Evolutionary conservation across 768 basidiomycete species (phyloP).

Genomic region (Cantharellus cinnabarinus): DNA sequence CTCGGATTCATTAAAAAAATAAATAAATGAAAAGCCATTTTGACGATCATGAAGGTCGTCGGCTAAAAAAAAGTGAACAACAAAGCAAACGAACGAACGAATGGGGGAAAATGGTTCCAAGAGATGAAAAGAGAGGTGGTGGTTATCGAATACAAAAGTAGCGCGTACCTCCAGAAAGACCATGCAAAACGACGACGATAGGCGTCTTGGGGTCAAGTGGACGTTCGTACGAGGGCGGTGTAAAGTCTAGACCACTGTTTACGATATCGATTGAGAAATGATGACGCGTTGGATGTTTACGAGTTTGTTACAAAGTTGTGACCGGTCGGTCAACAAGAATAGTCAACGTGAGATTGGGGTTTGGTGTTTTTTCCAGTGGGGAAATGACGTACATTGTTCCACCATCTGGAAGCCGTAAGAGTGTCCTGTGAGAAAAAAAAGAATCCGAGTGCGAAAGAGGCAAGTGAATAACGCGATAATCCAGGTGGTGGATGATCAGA

Average conservation of each 20-base stretch:
- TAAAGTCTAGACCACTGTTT: conserved; percentile 14
- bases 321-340: neutral
- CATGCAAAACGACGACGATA: conserved; percentile 24
- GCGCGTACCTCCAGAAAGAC: conserved; percentile 25
- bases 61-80: too few relatives aligned
- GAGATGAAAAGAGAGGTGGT: neutral
- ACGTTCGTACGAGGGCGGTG: conserved; percentile 10
- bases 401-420: conserved; percentile 22
- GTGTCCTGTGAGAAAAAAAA: conserved; percentile 11
- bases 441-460: neutral
- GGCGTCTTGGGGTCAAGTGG: conserved; percentile 22
- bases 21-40: too few relatives aligned
- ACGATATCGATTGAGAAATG: neutral
- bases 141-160: too few relatives aligned
- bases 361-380: neutral
- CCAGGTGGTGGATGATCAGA: conserved; percentile 6
- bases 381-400: conserved; percentile 16
- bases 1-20: too few relatives aligned
- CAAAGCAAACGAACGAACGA: neutral
- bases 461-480: neutral
- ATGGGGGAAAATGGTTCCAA: neutral
- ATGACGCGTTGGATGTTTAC: neutral
- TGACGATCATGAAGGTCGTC: too few relatives aligned
- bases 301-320: neutral
- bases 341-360: neutral